These are phyloP conservation scores for Aspergillus aculeatinus DNA, from an alignment of 2,329 filamentous ascomycete genomes.

Conservation along the genomic window DNA sequence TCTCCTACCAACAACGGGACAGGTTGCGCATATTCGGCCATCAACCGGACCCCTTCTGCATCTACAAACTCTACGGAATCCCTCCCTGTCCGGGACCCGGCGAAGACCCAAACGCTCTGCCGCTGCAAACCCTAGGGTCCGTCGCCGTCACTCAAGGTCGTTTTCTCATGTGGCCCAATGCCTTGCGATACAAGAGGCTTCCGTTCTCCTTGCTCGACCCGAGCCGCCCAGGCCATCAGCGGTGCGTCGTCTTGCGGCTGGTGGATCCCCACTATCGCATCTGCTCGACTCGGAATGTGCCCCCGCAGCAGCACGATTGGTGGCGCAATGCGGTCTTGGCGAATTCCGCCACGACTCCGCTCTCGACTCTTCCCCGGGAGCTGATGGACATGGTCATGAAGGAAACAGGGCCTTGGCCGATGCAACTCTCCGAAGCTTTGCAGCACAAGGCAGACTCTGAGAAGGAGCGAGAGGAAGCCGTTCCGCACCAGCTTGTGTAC, in stretches of 20 bases:
- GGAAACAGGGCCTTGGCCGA: background rate
- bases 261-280: conserved; percentile 18
- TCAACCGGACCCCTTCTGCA: background rate
- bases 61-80: background rate
- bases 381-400: background rate
- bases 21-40: background rate
- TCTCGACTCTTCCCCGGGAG: background rate
- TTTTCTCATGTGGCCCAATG: conserved; percentile 14
- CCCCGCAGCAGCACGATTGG: conserved; percentile 15
- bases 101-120: background rate
- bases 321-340: background rate
- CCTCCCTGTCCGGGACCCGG: background rate
- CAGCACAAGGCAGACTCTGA: too few species aligned
- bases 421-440: background rate
- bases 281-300: conserved; percentile 15
- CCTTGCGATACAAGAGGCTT: conserved; percentile 9
- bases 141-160: conserved; percentile 12
- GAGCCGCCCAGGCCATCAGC: conserved; percentile 9
- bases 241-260: conserved; percentile 13
- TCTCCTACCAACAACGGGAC: conserved; percentile 9
- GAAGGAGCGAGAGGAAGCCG: too few species aligned
- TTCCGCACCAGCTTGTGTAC: too few species aligned
- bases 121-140: conserved; percentile 13
- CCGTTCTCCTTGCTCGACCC: conserved; percentile 13
- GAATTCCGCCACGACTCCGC: background rate